Evolutionary conservation across 805 yeast genomes (phyloP), one percentile per base, ranked within the genome.

Genomic region (Wickerhamomyces silvicola): DNA sequence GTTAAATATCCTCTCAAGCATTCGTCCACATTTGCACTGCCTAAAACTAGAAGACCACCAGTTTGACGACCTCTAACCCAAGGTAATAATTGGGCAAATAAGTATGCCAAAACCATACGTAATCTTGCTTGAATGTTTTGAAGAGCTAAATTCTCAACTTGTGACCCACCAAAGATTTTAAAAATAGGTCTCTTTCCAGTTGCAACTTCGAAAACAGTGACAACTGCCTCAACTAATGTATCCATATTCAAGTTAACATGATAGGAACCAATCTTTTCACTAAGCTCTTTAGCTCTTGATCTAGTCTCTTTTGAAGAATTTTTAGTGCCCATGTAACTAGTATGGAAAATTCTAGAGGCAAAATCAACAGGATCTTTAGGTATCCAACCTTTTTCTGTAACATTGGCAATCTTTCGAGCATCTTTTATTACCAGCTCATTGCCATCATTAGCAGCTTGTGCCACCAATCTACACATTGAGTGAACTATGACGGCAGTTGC

Each of bases 1-100:
- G 99, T 92, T 51, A 92, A 66, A 51, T 92, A 92, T 0, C 99
- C 99, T 38, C 99, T 68, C 38, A 92, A 63, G 48, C 95, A 87
- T 56, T 92, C 99, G 59, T 92, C 99, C 10, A 92, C 98, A 54
- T 92, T 92, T 4, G 97, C 97, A 50, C 94, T 81, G 2, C 98
- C 98, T 31, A 92, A 66, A 7, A 92, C 99, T 24, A 92, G 64
- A 30, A 92, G 59, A 0, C 97, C 97, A 16, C 78, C 70, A 29
- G 69, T 64, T 14, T 70, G 65, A 29, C 74, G 60, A 7, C 81
- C 79, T 45, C 98, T 70, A 12, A 86, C 83, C 97, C 97, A 92
- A 5, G 99, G 98, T 33, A 92, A 65, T 25, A 92, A 61, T 50
- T 90, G 95, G 0, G 99, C 97, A 68, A 92, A 87, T 20, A 94